Evolutionary conservation across 75 land plant species (phyloP).

Genomic region (Isoetes taiwanensis): DNA sequence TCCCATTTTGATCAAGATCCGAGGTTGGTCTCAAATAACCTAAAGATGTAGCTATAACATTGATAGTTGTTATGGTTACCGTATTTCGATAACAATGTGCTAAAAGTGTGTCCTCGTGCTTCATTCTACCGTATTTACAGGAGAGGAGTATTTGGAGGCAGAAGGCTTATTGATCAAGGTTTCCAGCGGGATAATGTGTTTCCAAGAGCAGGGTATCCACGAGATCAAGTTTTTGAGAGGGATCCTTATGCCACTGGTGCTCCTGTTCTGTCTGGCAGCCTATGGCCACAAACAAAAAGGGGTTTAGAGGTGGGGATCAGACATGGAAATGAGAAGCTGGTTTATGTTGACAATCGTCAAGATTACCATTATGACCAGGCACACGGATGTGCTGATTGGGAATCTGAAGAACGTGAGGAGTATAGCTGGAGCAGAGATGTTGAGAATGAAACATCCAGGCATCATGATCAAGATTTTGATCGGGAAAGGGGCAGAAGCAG

Average conservation of each 20-base stretch:
- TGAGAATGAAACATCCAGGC: not conserved
- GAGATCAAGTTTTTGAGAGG: too few species aligned
- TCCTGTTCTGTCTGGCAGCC: not conserved
- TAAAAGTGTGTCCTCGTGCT: too few species aligned
- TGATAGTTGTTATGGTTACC: too few species aligned
- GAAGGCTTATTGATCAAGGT: too few species aligned
- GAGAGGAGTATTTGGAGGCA: too few species aligned
- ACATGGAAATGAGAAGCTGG: not conserved
- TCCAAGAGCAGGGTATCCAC: too few species aligned
- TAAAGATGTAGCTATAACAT: too few species aligned
- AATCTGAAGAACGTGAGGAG: not conserved
- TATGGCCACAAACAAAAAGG: not conserved
- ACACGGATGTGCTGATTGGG: not conserved
- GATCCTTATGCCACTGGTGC: not conserved
- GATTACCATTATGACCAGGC: not conserved
- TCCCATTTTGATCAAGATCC: constrained; percentile 53
- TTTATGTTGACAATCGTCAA: not conserved
- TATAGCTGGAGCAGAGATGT: not conserved
- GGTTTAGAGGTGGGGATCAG: not conserved
- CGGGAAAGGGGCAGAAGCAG: not conserved
- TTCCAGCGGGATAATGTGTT: too few species aligned
- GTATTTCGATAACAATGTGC: too few species aligned
- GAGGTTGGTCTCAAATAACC: too few species aligned
- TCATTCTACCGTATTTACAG: too few species aligned
- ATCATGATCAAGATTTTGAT: not conserved